phyloP scores from a whole-genome alignment of 148 eudicot genomes.

The Pharnaceum exiguum region DNA sequence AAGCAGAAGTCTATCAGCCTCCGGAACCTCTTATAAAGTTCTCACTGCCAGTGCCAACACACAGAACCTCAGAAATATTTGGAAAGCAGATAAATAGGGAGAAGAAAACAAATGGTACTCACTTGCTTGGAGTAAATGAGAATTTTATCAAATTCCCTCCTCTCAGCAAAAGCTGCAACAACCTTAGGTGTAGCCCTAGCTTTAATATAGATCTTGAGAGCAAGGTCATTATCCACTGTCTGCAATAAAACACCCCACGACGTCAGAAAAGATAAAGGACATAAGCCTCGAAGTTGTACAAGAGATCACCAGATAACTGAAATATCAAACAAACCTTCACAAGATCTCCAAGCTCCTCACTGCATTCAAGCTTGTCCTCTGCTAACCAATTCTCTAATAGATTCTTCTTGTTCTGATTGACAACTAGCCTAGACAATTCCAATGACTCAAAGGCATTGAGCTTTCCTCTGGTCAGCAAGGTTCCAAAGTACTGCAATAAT shows the following conservation, averaged over 20 bases:
- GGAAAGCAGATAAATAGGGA: too few species aligned
- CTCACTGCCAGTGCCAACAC: too few species aligned
- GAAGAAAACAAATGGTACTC: conserved; percentile 4
- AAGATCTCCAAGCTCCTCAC: conserved; percentile 99
- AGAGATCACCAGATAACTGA: background rate
- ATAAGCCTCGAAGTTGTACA: background rate
- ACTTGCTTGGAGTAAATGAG: conserved; percentile 95
- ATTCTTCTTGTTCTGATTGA: conserved; percentile 92
- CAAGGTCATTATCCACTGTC: conserved; percentile 98
- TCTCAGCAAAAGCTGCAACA: conserved; percentile 95
- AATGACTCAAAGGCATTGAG: conserved; percentile 91
- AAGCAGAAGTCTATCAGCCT: too few species aligned
- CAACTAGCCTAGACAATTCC: conserved; percentile 91
- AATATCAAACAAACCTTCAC: conserved; percentile 57
- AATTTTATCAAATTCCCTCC: conserved; percentile 94
- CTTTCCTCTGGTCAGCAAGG: conserved; percentile 77
- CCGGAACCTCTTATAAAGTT: too few species aligned
- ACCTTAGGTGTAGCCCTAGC: conserved; percentile 98
- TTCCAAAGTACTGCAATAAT: conserved; percentile 86
- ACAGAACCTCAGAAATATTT: too few species aligned
- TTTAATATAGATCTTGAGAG: conserved; percentile 87
- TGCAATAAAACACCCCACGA: conserved; percentile 24
- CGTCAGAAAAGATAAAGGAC: background rate
- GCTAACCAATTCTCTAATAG: conserved; percentile 96
- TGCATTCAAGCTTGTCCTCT: conserved; percentile 93